Conservation (phyloP, 2,329 filamentous ascomycete genomes). For the Cladophialophora carrionii region DNA sequence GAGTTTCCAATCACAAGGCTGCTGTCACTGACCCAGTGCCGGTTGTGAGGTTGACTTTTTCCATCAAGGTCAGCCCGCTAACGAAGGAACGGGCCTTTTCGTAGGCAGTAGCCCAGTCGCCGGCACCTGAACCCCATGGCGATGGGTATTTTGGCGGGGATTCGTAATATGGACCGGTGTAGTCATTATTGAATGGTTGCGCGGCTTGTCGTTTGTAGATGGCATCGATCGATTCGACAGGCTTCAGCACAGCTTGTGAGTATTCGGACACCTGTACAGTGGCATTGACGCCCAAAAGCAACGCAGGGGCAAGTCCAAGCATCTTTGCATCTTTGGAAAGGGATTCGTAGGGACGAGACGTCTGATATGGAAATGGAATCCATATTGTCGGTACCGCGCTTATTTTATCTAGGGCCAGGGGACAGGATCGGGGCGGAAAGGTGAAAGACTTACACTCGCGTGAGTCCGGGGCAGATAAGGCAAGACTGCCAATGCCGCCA, state of each 20-base stretch:
- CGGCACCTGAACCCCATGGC: conserved; percentile 78
- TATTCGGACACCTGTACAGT: conserved; percentile 25
- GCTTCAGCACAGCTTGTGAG: conserved; percentile 33
- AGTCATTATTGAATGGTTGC: conserved; percentile 34
- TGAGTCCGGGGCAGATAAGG: conserved; percentile 23
- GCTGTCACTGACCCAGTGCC: conserved; percentile 71
- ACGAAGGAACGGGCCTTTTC: conserved; percentile 76
- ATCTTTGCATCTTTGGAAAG: conserved; percentile 15
- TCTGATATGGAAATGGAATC: conserved; percentile 8
- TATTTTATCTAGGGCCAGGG: conserved; percentile 4
- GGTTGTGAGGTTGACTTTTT: conserved; percentile 95
- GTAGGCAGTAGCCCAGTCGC: conserved; percentile 77
- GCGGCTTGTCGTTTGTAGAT: conserved; percentile 31
- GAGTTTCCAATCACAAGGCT: conserved; percentile 4
- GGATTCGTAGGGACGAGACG: background rate
- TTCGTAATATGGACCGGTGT: conserved; percentile 40
- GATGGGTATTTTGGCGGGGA: conserved; percentile 78
- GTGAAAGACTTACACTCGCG: conserved; percentile 27
- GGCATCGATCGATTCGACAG: conserved; percentile 31
- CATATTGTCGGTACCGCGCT: conserved; percentile 6
- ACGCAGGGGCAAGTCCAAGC: conserved; percentile 23
- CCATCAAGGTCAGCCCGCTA: conserved; percentile 75
- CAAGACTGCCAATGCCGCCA: conserved; percentile 28
- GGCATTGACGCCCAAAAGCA: conserved; percentile 28
- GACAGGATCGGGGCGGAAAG: background rate